A percentile compares a stretch with the other conserved stretches of the same genome.
These are phyloP conservation scores for Venturia carpophila DNA, from an alignment of 2,329 filamentous ascomycete genomes.

Conservation along the genomic window DNA sequence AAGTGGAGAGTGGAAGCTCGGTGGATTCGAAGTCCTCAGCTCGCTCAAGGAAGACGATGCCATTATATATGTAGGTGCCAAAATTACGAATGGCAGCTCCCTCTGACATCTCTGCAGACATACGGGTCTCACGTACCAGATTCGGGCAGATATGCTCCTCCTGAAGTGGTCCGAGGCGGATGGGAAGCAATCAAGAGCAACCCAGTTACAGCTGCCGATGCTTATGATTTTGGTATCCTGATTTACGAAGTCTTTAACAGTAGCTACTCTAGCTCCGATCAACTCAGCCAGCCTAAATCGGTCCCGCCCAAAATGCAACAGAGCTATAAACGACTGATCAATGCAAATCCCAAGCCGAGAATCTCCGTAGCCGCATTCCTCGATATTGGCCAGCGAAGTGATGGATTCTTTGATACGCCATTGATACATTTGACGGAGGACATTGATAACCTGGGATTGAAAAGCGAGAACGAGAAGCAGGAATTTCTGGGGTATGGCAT, in stretches of 20 bases:
- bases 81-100: neutral
- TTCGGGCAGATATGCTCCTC: constrained; percentile 73
- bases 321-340: constrained; percentile 82
- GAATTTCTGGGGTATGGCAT: constrained; percentile 62
- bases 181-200: constrained; percentile 86
- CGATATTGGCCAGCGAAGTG: constrained; percentile 74
- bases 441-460: constrained; percentile 86
- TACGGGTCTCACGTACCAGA: constrained; percentile 85
- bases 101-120: constrained; percentile 45
- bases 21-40: constrained; percentile 86
- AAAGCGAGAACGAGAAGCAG: constrained; percentile 74
- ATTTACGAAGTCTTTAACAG: constrained; percentile 92
- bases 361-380: constrained; percentile 79
- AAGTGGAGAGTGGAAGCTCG: constrained; percentile 96
- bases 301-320: constrained; percentile 84
- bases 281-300: constrained; percentile 76
- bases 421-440: constrained; percentile 88
- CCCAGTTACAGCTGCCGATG: constrained; percentile 73
- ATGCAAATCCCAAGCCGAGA: constrained; percentile 80
- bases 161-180: constrained; percentile 76
- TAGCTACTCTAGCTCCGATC: constrained; percentile 65
- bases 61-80: constrained; percentile 63
- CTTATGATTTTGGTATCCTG: constrained; percentile 76
- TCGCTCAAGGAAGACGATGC: constrained; percentile 95
- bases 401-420: constrained; percentile 87